Base-by-base conservation (phyloP, 306 rosid species). In the Elaeagnus macrophylla region DNA sequence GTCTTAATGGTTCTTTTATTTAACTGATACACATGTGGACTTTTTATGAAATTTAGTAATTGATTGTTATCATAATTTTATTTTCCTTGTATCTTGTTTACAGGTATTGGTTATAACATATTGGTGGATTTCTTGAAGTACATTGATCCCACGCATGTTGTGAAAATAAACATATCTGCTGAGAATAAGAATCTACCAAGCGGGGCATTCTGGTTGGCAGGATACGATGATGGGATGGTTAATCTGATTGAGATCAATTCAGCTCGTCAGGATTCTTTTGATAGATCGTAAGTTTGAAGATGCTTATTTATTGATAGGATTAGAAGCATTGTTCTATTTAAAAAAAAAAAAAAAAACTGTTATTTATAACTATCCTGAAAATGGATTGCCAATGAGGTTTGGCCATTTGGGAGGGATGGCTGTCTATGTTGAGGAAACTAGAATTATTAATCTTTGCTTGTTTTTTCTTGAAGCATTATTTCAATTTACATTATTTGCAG, bases 31-130 rank as follows among this genome's bases (percentile, higher is more conserved):
- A 0, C 32, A 0, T 25, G 32, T 25, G 32, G 32, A 25, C 32
- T 25, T 25, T 2, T 25, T 25, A 25, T 25, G n/a, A n/a, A n/a
- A n/a, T n/a, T n/a, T n/a, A n/a, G n/a, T n/a, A 25, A 25, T 25
- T 49, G 13, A 15, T 13, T 9, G 32, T 46, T 8, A 63, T 25
- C 19, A 8, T 15, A 37, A 40, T 9, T 8, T 39, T n/a, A 48
- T 60, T 53, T 61, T 72, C 46, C 41, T 62, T 59, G 56, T 56
- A 20, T 56, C 65, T 63, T 56, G 44, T 65, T 53, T 73, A 59
- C 58, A 91, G 97, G 97, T 48, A 65, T 80, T 71, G 97, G 97
- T 53, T 91, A 79, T 69, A 84, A 82, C 42, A 58, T 77, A 20
- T 76, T 91, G 77, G 96, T 86, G 71, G 79, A 78, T 51, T 74